Evolutionary conservation across 2,329 filamentous ascomycete species (phyloP).

Genomic region (Malbranchea zuffiana): DNA sequence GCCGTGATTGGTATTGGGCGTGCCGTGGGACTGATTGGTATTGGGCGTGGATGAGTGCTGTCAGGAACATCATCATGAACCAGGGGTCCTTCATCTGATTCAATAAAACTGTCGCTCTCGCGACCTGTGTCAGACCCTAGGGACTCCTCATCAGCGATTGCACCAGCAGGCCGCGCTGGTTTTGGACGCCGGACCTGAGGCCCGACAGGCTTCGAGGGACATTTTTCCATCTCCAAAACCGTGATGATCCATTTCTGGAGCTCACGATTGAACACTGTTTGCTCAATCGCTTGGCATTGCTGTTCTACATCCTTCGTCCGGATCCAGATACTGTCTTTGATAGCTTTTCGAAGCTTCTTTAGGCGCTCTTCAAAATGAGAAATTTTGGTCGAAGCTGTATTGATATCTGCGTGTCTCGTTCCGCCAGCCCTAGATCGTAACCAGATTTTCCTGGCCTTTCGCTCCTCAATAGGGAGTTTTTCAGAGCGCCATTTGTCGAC

Average conservation of each 20-base stretch:
- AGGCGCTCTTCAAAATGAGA: conserved; percentile 43
- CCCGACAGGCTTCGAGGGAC: conserved; percentile 20
- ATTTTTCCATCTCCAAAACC: conserved; percentile 29
- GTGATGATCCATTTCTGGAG: conserved; percentile 35
- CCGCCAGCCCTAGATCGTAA: conserved; percentile 37
- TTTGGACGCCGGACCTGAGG: conserved; percentile 4
- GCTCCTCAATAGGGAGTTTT: conserved; percentile 46
- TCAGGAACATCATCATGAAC: not conserved
- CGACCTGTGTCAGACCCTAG: conserved; percentile 21
- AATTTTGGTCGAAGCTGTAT: conserved; percentile 35
- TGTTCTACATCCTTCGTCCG: conserved; percentile 42
- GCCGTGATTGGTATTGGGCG: not conserved
- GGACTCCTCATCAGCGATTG: conserved; percentile 25
- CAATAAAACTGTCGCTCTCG: conserved; percentile 21
- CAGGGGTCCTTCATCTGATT: conserved; percentile 15
- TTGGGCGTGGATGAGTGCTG: not conserved
- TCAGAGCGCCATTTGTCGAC: conserved; percentile 47
- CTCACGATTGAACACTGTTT: conserved; percentile 51
- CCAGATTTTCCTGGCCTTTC: conserved; percentile 54
- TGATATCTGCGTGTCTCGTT: conserved; percentile 35
- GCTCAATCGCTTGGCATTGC: conserved; percentile 51
- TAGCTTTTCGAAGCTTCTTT: conserved; percentile 43
- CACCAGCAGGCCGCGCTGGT: conserved; percentile 4
- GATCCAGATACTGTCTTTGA: conserved; percentile 44
- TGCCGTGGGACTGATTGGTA: not conserved